These are phyloP conservation scores for Cudoniella acicularis DNA, from an alignment of 495 filamentous ascomycete genomes.

Conservation along the genomic window DNA sequence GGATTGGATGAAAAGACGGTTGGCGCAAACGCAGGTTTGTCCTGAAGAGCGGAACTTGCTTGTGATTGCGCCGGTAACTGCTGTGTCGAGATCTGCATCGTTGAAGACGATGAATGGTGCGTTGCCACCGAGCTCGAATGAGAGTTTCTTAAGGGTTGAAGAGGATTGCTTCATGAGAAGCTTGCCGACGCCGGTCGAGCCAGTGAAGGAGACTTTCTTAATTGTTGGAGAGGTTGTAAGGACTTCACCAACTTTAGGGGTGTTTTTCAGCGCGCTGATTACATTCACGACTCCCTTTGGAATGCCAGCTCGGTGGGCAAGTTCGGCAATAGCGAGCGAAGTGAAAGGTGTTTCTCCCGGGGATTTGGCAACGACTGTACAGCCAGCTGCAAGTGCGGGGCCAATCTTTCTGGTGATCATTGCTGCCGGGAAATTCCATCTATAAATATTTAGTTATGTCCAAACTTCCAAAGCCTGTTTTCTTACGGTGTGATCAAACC, in stretches of 20 bases:
- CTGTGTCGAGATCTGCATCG: conserved; percentile 76
- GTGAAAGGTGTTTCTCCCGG: conserved; percentile 86
- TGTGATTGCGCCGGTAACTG: conserved; percentile 69
- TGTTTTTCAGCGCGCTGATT: conserved; percentile 68
- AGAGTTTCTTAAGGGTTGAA: conserved; percentile 79
- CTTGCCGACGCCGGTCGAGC: conserved; percentile 81
- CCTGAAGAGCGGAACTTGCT: conserved; percentile 85
- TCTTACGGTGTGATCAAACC: conserved; percentile 80
- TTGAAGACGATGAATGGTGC: conserved; percentile 93
- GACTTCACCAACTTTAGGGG: conserved; percentile 65
- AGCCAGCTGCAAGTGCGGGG: conserved; percentile 78
- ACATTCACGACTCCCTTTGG: conserved; percentile 84
- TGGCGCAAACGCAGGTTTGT: conserved; percentile 89
- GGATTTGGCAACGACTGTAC: conserved; percentile 81
- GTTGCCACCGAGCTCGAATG: conserved; percentile 86
- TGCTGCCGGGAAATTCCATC: conserved; percentile 89
- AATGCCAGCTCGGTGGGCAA: conserved; percentile 78
- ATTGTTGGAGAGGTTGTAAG: conserved; percentile 69
- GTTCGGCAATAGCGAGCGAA: conserved; percentile 74
- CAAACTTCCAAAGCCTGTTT: not conserved
- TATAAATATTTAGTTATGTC: not conserved
- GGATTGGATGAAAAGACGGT: conserved; percentile 77
- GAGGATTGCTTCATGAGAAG: conserved; percentile 82
- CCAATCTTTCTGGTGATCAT: conserved; percentile 91
- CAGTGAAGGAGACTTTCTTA: conserved; percentile 87